Percentiles rank a stretch among this genome's conserved stretches.
These are phyloP conservation scores for Candida ortonii DNA, from an alignment of 805 yeast genomes.

Conservation along the genomic window DNA sequence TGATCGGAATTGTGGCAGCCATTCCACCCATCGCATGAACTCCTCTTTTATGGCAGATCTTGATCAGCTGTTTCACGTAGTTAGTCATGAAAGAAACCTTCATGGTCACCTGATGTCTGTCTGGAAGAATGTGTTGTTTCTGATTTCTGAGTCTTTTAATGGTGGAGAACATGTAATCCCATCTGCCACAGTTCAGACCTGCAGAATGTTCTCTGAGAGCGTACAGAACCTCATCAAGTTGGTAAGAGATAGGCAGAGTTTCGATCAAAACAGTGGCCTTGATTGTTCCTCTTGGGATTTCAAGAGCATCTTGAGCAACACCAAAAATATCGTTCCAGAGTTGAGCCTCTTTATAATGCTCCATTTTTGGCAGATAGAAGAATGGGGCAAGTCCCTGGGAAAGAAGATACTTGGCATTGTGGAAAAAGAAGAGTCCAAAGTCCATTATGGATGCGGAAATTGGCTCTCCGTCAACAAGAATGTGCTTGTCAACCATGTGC, in stretches of 20 bases:
- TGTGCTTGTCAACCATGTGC: conserved; percentile 77
- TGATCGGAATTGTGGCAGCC: conserved; percentile 87
- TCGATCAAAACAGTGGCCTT: conserved; percentile 81
- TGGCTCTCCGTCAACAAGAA: conserved; percentile 70
- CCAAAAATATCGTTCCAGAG: conserved; percentile 80
- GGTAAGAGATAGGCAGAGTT: conserved; percentile 83
- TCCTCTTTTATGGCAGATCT: conserved; percentile 72
- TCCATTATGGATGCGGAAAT: conserved; percentile 76
- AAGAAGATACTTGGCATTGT: conserved; percentile 63
- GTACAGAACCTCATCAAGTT: conserved; percentile 79
- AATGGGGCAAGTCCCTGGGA: conserved; percentile 74
- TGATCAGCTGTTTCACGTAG: conserved; percentile 69
- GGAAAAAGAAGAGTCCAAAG: conserved; percentile 74
- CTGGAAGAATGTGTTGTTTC: conserved; percentile 68
- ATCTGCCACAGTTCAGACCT: conserved; percentile 84
- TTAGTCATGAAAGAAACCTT: conserved; percentile 77
- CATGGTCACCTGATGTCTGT: conserved; percentile 78
- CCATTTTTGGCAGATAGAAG: conserved; percentile 83
- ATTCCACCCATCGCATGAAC: conserved; percentile 90
- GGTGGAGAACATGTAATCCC: conserved; percentile 84
- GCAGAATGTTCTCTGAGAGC: conserved; percentile 74
- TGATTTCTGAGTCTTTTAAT: conserved; percentile 73
- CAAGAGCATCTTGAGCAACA: conserved; percentile 69
- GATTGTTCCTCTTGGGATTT: conserved; percentile 70
- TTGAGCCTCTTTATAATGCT: conserved; percentile 78